Percentiles rank a stretch among this genome's conserved stretches.
Conservation (phyloP, 192 early-diverging fungal genomes). For the Backusella parvicylindrica region DNA sequence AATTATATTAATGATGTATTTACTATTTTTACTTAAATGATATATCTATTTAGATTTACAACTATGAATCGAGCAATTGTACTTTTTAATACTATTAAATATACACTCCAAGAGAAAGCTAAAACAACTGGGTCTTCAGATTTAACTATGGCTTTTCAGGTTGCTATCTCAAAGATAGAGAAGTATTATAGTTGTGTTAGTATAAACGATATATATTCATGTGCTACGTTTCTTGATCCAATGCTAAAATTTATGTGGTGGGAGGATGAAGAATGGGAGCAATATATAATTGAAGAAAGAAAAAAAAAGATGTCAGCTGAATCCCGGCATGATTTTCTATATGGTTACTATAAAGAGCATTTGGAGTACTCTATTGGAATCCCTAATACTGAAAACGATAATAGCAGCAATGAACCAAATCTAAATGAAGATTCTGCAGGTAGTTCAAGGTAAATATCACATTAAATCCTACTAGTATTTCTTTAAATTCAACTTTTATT, state of each 20-base stretch:
- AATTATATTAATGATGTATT: background rate
- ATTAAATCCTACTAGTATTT: too few relatives aligned
- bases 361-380: too few relatives aligned
- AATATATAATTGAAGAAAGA: background rate
- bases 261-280: background rate
- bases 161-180: background rate
- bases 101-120: too few relatives aligned
- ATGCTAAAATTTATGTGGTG: background rate
- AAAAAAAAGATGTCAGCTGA: background rate
- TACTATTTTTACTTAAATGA: too few relatives aligned
- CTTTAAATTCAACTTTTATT: too few relatives aligned
- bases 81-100: too few relatives aligned
- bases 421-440: too few relatives aligned
- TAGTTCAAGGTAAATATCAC: too few relatives aligned
- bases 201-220: background rate
- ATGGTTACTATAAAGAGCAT: background rate
- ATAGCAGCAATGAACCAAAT: too few relatives aligned
- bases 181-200: background rate
- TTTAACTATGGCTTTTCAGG: background rate
- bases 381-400: too few relatives aligned
- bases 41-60: too few relatives aligned
- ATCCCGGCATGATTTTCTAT: background rate
- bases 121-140: background rate
- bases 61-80: too few relatives aligned
- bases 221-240: background rate